Base-by-base conservation (phyloP, 2,329 filamentous ascomycete species). In the Phaeosphaeria sp. region DNA sequence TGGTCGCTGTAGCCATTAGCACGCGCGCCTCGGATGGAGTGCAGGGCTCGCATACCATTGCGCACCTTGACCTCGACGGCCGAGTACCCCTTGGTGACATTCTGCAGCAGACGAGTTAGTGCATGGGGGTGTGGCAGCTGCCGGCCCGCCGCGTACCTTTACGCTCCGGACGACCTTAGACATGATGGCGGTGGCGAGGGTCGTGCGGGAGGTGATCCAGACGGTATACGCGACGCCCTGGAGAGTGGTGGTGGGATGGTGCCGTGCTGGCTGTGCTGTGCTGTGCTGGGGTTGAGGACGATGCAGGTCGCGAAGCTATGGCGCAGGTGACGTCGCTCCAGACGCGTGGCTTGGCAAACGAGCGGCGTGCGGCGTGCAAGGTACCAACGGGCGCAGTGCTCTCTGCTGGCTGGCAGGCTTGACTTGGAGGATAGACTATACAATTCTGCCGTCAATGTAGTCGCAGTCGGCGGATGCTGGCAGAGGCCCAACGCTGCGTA, bases 61-160 rank as follows among this genome's bases (percentile, higher is more conserved):
- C 72, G 76, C 79, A 99, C 95, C 84, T 98, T 98, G 79, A 98
- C 92, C 84, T 99, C 94, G 72, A 96, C 92, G 66, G 86, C 89
- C 36, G 94, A 97, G 78, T 99, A 99, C 71, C 95, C 95, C 83
- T 98, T 99, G 79, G 95, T 98, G 80, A 99, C 94, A 84, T 98
- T 99, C 46, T 55, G 47, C 27, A 23, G 43, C 27, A 39, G 11
- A 18, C 33, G 20, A 22, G 46, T 55, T 20, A 55, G 46, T 39
- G n/a, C 18, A 33, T 47, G 30, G 15, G 36, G 21, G 5, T 46
- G n/a, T 55, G 22, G 43, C 2, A 18, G 6, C 21, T 21, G 20
- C 7, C 18, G 9, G n/a, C 22, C 18, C n/a, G 48, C 46, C 51
- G 30, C 56, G 48, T 57, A 59, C 61, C 84, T 97, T 98, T 74